Evolutionary conservation across 1,284 basidiomycete genomes (phyloP).

Genomic region (Chalciporus sp.): DNA sequence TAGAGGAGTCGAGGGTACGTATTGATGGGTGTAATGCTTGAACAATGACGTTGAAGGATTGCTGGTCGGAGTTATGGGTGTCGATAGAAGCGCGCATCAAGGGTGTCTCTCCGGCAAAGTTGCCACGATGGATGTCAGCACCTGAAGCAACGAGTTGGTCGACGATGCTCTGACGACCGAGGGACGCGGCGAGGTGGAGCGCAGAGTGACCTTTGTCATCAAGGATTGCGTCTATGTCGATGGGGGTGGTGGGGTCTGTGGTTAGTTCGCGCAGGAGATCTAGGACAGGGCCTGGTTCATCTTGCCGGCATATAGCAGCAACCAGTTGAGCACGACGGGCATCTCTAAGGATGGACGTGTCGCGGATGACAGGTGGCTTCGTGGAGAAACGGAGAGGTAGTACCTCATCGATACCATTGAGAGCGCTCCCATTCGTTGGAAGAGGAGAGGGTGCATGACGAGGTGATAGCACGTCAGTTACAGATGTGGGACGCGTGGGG

Average conservation of each 20-base stretch:
- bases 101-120: slow-evolving; percentile 93
- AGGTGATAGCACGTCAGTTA: slow-evolving; percentile 25
- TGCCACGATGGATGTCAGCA: slow-evolving; percentile 88
- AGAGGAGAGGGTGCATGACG: slow-evolving; percentile 38
- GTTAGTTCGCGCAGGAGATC: slow-evolving; percentile 66
- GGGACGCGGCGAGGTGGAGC: slow-evolving; percentile 90
- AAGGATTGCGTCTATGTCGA: slow-evolving; percentile 80
- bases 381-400: slow-evolving; percentile 64
- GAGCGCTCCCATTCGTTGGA: slow-evolving; percentile 37
- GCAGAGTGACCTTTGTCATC: slow-evolving; percentile 97
- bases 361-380: slow-evolving; percentile 65
- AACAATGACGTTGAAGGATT: slow-evolving; percentile 75
- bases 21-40: slow-evolving; percentile 70
- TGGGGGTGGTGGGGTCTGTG: slow-evolving; percentile 41
- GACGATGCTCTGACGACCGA: slow-evolving; percentile 72
- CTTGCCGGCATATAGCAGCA: slow-evolving; percentile 64
- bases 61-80: slow-evolving; percentile 83
- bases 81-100: slow-evolving; percentile 92
- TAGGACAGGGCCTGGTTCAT: slow-evolving; percentile 64
- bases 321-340: slow-evolving; percentile 61
- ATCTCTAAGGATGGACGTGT: slow-evolving; percentile 65
- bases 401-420: slow-evolving; percentile 39
- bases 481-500: slow-evolving; percentile 16
- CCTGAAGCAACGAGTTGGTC: slow-evolving; percentile 71
- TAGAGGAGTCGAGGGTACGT: slow-evolving; percentile 88